Percentiles rank a stretch among this genome's conserved stretches.
phyloP scores from a whole-genome alignment of 176 grass and related monocot genomes.

The Oryza glaberrima region DNA sequence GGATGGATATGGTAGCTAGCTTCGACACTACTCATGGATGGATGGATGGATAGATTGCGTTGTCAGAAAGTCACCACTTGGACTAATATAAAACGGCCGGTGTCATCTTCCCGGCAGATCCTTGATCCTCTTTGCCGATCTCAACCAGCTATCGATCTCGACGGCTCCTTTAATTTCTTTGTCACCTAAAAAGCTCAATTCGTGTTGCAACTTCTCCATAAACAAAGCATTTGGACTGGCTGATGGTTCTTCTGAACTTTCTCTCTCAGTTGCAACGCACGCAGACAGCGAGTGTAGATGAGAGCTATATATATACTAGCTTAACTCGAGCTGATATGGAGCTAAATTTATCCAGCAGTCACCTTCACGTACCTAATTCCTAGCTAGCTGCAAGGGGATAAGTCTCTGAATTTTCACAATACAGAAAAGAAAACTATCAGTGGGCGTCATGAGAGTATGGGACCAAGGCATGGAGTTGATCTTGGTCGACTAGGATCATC shows the following conservation, averaged over 20 bases:
- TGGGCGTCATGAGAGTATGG: background rate
- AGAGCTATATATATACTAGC: background rate
- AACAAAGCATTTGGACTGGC: background rate
- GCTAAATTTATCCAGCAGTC: conserved; percentile 29
- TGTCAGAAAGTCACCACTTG: conserved; percentile 23
- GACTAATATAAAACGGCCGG: conserved; percentile 41
- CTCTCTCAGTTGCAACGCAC: conserved; percentile 1
- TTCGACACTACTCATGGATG: conserved; percentile 11
- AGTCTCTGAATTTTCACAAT: conserved; percentile 9
- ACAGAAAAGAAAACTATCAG: background rate
- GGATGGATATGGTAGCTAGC: conserved; percentile 10
- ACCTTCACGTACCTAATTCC: conserved; percentile 43
- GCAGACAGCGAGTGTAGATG: background rate
- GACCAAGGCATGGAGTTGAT: background rate
- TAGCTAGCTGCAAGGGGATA: conserved; percentile 31
- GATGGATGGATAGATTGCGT: conserved; percentile 27
- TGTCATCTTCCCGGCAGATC: conserved; percentile 42
- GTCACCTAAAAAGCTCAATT: conserved; percentile 23
- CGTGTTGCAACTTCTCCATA: background rate
- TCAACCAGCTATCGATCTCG: conserved; percentile 6
- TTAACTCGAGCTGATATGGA: background rate
- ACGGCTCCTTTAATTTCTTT: conserved; percentile 23
- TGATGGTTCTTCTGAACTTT: background rate
- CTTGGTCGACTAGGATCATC: background rate
- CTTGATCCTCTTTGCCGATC: conserved; percentile 33